Base-by-base conservation (phyloP, 192 early-diverging fungal genomes). In the Backusella australiensis region DNA sequence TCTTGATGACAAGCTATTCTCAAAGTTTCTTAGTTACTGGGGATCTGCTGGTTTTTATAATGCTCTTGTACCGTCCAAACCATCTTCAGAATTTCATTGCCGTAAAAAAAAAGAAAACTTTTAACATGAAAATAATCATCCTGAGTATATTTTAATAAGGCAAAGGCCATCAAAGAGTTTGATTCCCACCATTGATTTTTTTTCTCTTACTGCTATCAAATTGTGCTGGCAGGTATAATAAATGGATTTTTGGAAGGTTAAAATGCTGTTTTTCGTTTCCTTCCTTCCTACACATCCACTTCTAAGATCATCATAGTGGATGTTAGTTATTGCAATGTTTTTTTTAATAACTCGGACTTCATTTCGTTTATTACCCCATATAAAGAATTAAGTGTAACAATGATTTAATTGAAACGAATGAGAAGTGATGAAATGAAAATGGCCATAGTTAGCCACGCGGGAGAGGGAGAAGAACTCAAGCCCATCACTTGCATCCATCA, bases 11-110 rank as follows among this genome's bases (percentile, higher is more conserved):
- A 32, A 17, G 3, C 15, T 21, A 29, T 65, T 41, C 14, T 17
- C 17, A 8, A 78, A 67, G 53, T 59, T 34, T 34, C 26, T 63
- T 19, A 19, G 52, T 1, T 41, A 75, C 12, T 79, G 78, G 73
- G 11, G 52, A 23, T 19, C 19, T 1, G 29, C 46, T 52, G 70
- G 14, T n/a, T 74, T 85, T 34, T 75, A 41, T 26, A 52, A 35
- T 9, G 0, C 23, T 4, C 49, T 19, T 21, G 19, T 21, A 21
- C 9, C 19, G 2, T 56, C 19, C 23, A 56, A 21, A 23, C 9
- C 7, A 21, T n/a, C 19, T 6, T 1, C 19, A 21, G 6, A 5
- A 2, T 21, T 21, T 0, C 11, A 42, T 4, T 42, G 11, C 41
- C 26, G 26, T 29, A 4, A 42, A 12, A 15, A 15, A 12, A 44